Evolutionary conservation across 768 basidiomycete species (phyloP).

Genomic region (Kwoniella dejecticola): DNA sequence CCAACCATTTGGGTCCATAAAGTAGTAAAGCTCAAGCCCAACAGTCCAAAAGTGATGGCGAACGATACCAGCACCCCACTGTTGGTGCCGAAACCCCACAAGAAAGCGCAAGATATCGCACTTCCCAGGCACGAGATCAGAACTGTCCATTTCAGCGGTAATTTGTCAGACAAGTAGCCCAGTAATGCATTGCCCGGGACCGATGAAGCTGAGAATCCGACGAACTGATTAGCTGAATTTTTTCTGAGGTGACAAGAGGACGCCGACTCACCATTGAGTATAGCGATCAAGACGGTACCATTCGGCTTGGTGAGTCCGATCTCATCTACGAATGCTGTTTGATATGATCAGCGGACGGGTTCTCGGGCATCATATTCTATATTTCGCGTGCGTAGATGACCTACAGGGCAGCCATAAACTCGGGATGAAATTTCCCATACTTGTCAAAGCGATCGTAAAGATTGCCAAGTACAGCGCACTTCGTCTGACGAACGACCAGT

Average conservation of each 20-base stretch:
- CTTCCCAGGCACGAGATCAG: constrained; percentile 38
- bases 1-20: constrained; percentile 47
- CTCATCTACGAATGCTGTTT: constrained; percentile 43
- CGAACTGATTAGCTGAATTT: too few species aligned
- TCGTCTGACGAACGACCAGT: constrained; percentile 28
- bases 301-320: constrained; percentile 33
- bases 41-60: constrained; percentile 37
- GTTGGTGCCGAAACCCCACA: constrained; percentile 51
- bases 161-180: constrained; percentile 44
- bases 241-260: too few species aligned
- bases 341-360: too few species aligned
- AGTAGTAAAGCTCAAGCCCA: constrained; percentile 42
- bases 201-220: constrained; percentile 38
- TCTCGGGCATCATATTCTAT: too few species aligned
- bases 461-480: constrained; percentile 32
- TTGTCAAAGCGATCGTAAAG: constrained; percentile 36
- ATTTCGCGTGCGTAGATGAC: too few species aligned
- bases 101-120: constrained; percentile 41
- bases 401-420: constrained; percentile 45
- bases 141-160: constrained; percentile 38
- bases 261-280: constrained; percentile 48
- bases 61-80: constrained; percentile 37
- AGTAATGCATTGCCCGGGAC: constrained; percentile 41
- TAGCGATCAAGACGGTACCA: constrained; percentile 44
- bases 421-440: constrained; percentile 49